phyloP scores from a whole-genome alignment of 805 yeast genomes.

The Yarrowia sp. region DNA sequence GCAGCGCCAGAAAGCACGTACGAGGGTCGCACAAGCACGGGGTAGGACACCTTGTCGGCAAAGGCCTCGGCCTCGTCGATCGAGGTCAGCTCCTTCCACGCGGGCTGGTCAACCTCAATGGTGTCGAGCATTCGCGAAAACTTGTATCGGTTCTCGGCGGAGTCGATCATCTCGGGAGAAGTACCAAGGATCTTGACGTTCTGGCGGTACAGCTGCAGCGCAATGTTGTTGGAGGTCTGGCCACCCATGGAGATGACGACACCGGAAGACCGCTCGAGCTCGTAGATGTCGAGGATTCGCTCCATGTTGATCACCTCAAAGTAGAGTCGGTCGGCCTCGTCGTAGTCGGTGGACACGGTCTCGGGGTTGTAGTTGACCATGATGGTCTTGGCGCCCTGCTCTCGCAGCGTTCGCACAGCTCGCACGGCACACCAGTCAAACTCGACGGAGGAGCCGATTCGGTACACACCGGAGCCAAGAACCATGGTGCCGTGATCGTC shows the following conservation, averaged over 20 bases:
- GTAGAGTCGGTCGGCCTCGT: constrained; percentile 95
- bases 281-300: constrained; percentile 91
- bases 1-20: constrained; percentile 98
- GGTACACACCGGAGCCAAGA: constrained; percentile 95
- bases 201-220: constrained; percentile 86
- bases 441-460: constrained; percentile 98
- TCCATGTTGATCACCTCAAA: constrained; percentile 94
- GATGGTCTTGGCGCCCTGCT: constrained; percentile 81
- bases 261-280: constrained; percentile 84
- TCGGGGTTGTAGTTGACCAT: constrained; percentile 99
- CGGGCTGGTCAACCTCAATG: constrained; percentile 98
- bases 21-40: constrained; percentile 96
- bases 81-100: constrained; percentile 97
- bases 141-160: constrained; percentile 97
- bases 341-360: constrained; percentile 98
- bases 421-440: constrained; percentile 99
- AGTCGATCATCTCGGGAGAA: constrained; percentile 96
- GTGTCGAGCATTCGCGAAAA: constrained; percentile 95
- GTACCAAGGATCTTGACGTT: constrained; percentile 95
- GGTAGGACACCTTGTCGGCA: constrained; percentile 87
- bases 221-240: constrained; percentile 96
- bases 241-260: constrained; percentile 98
- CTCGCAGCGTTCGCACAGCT: constrained; percentile 89
- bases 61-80: constrained; percentile 88
- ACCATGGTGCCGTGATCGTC: constrained; percentile 94